Percentiles rank a stretch among this genome's conserved stretches.
These are phyloP conservation scores for Hypoxylon sp. DNA, from an alignment of 2,329 filamentous ascomycete genomes.

Conservation along the genomic window DNA sequence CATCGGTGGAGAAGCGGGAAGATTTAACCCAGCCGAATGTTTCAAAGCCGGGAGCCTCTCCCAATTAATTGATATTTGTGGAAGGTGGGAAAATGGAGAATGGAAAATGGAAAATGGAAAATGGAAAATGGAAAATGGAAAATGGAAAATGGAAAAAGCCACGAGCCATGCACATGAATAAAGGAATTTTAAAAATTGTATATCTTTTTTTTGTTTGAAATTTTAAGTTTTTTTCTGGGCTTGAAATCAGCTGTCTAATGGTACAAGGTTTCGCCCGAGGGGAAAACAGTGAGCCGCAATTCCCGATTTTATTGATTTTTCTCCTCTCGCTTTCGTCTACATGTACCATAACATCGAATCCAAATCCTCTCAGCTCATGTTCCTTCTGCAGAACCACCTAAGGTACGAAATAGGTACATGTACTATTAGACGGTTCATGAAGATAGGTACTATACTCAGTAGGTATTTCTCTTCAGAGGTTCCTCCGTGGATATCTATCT, in stretches of 20 bases:
- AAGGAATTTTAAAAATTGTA: no score
- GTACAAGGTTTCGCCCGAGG: conserved; percentile 21
- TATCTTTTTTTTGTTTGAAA: no score
- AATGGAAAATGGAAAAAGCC: no score
- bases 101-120: not conserved
- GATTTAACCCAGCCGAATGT: conserved; percentile 38
- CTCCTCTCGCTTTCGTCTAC: no score
- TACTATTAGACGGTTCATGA: no score
- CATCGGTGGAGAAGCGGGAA: conserved; percentile 40
- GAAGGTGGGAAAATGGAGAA: conserved; percentile 28
- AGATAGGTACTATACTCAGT: no score
- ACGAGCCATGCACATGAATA: no score
- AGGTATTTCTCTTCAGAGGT: no score
- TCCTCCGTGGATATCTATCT: not conserved
- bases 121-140: conserved; percentile 25
- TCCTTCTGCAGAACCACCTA: no score
- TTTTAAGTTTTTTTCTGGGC: conserved; percentile 17
- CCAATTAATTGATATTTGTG: conserved; percentile 29
- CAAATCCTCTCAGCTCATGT: no score
- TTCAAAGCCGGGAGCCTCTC: conserved; percentile 34
- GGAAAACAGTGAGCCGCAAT: conserved; percentile 32
- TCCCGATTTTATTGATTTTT: conserved; percentile 25
- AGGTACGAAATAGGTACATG: no score
- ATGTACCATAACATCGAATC: no score
- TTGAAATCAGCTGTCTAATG: not conserved